Conservation (phyloP, 345 rosid genomes). For the Gossypium bickii region DNA sequence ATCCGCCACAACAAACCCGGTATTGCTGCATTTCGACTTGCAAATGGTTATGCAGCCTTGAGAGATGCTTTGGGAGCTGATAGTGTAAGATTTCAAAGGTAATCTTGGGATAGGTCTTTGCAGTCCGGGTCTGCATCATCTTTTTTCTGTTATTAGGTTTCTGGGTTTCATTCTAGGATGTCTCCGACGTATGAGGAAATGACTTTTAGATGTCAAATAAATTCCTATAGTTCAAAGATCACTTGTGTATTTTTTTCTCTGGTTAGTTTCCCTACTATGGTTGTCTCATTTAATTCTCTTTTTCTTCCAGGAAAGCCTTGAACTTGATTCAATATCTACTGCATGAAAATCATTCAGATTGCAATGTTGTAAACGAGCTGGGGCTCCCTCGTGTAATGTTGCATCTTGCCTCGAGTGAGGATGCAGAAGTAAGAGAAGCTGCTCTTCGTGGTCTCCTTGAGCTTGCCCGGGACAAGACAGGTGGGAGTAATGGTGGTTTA, state of each 20-base stretch:
- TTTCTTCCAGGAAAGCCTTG: constrained; percentile 76
- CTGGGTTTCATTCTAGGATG: neutral
- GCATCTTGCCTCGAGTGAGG: constrained; percentile 78
- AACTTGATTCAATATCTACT: constrained; percentile 81
- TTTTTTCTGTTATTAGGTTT: neutral
- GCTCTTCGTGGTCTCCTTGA: constrained; percentile 72
- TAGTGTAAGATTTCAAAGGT: constrained; percentile 79
- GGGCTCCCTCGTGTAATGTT: constrained; percentile 78
- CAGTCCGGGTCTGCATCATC: neutral
- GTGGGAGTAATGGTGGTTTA: constrained; percentile 31
- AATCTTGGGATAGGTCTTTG: neutral
- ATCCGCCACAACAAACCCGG: constrained; percentile 80
- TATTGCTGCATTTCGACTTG: constrained; percentile 73
- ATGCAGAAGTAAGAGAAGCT: constrained; percentile 73
- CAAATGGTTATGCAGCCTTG: constrained; percentile 78
- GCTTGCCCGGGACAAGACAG: constrained; percentile 47
- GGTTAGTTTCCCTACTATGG: neutral
- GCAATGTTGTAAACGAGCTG: constrained; percentile 51
- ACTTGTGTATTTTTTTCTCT: neutral
- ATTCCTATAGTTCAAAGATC: neutral
- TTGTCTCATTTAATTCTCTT: neutral
- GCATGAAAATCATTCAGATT: constrained; percentile 69
- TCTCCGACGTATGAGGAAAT: neutral
- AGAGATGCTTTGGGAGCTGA: constrained; percentile 76
- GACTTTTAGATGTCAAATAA: neutral